phyloP scores from a whole-genome alignment of 1,284 basidiomycete genomes.

The Inonotus hispidus region DNA sequence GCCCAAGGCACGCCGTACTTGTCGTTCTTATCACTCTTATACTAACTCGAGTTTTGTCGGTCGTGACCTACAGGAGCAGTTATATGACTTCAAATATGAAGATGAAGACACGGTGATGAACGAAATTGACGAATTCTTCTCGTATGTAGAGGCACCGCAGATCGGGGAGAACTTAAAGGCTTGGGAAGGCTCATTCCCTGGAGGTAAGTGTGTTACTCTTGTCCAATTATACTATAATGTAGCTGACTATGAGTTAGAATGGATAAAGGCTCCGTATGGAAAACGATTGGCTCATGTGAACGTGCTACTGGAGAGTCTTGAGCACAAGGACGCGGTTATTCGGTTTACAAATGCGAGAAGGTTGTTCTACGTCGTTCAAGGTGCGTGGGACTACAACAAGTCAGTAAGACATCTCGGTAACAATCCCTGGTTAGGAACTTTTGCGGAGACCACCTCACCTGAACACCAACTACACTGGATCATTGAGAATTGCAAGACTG shows the following conservation, averaged over 20 bases:
- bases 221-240: background rate
- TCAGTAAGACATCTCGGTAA: slow-evolving; percentile 19
- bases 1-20: slow-evolving; percentile 54
- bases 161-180: slow-evolving; percentile 83
- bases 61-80: slow-evolving; percentile 60
- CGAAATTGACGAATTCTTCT: slow-evolving; percentile 98
- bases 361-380: slow-evolving; percentile 88
- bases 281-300: slow-evolving; percentile 72
- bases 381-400: slow-evolving; percentile 35
- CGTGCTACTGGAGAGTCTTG: slow-evolving; percentile 76
- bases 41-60: background rate
- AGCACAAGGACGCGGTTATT: slow-evolving; percentile 78
- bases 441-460: slow-evolving; percentile 84
- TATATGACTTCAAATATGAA: slow-evolving; percentile 88
- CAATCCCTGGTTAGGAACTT: slow-evolving; percentile 61
- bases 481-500: slow-evolving; percentile 87
- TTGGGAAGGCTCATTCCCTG: slow-evolving; percentile 79
- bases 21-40: background rate
- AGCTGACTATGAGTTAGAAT: slow-evolving; percentile 45
- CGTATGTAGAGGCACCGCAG: slow-evolving; percentile 93
- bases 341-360: slow-evolving; percentile 84
- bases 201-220: slow-evolving; percentile 42
- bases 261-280: slow-evolving; percentile 63
- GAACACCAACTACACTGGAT: slow-evolving; percentile 97
- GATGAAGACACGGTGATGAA: slow-evolving; percentile 94